Percentiles rank a stretch among this genome's conserved stretches.
Evolutionary conservation across 208 protist genomes (phyloP).

Genomic region (Polymyxa betae): DNA sequence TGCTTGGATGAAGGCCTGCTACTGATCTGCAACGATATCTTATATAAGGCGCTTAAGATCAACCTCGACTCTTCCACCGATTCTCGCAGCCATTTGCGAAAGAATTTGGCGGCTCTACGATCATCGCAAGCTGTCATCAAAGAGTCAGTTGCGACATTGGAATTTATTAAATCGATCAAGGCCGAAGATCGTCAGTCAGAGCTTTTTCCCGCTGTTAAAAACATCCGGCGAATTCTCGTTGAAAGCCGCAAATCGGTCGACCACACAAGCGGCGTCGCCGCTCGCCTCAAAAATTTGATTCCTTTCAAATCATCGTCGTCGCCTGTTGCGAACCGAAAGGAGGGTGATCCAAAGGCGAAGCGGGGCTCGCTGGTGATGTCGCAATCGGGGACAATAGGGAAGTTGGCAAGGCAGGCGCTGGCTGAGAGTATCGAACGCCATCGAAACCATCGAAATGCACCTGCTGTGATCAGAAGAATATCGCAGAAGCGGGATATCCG

Average conservation of each 20-base stretch:
- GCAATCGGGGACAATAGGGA: neutral
- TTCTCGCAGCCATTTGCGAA: neutral
- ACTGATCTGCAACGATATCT: conserved; percentile 19
- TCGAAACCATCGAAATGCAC: neutral
- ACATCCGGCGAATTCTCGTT: neutral
- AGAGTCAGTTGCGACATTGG: neutral
- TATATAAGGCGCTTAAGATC: neutral
- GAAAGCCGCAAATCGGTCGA: neutral
- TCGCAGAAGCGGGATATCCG: neutral
- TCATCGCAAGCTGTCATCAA: neutral
- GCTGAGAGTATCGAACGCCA: neutral
- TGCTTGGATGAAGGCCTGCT: conserved; percentile 41
- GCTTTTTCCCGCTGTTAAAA: conserved; percentile 5
- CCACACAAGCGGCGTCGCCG: neutral
- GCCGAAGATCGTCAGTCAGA: neutral
- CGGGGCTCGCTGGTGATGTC: neutral
- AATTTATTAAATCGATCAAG: neutral
- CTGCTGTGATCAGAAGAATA: neutral
- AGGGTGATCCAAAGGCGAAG: neutral
- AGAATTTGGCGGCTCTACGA: neutral
- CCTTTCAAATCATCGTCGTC: conserved; percentile 1
- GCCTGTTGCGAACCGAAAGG: neutral
- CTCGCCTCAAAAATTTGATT: neutral
- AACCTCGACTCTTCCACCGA: neutral
- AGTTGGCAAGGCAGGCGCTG: conserved; percentile 6